Percentiles rank a stretch among this genome's conserved stretches.
These are phyloP conservation scores for Coemansia sp. DNA, from an alignment of 192 early-diverging fungal species.

Conservation along the genomic window DNA sequence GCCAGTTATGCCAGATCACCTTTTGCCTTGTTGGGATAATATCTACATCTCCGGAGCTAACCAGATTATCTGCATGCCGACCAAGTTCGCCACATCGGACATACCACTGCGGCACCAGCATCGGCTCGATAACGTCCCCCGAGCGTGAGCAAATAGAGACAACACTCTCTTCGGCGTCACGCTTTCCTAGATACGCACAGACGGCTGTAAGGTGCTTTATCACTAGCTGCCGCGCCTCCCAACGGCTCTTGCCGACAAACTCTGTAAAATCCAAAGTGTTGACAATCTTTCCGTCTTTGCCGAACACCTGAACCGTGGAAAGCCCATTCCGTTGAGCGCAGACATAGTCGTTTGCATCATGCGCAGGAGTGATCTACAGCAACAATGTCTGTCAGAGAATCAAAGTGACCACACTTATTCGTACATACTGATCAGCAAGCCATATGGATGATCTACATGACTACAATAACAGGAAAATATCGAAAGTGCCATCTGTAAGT, in stretches of 20 bases:
- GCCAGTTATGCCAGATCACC: constrained; percentile 87
- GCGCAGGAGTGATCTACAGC: constrained; percentile 89
- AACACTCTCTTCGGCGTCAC: constrained; percentile 77
- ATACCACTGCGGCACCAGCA: constrained; percentile 98
- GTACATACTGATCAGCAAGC: background rate
- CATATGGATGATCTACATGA: too few species aligned
- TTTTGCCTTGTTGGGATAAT: constrained; percentile 73
- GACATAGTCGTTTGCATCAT: constrained; percentile 88
- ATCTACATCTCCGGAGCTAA: constrained; percentile 61
- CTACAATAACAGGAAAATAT: too few species aligned
- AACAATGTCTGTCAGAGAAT: too few species aligned
- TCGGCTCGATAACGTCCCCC: constrained; percentile 91
- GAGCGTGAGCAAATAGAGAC: constrained; percentile 73
- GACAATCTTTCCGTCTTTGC: constrained; percentile 73
- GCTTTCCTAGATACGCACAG: constrained; percentile 71
- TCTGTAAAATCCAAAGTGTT: constrained; percentile 6
- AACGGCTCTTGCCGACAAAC: constrained; percentile 63
- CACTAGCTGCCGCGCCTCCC: constrained; percentile 75
- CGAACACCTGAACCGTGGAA: constrained; percentile 81
- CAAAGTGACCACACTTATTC: background rate
- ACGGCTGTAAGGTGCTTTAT: constrained; percentile 63
- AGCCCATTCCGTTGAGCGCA: constrained; percentile 82
- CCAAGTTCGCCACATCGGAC: constrained; percentile 80
- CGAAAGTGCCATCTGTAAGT: too few species aligned
- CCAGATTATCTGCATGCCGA: constrained; percentile 62